Conservation (phyloP, 2,329 filamentous ascomycete genomes). For the Penicillium sp. region DNA sequence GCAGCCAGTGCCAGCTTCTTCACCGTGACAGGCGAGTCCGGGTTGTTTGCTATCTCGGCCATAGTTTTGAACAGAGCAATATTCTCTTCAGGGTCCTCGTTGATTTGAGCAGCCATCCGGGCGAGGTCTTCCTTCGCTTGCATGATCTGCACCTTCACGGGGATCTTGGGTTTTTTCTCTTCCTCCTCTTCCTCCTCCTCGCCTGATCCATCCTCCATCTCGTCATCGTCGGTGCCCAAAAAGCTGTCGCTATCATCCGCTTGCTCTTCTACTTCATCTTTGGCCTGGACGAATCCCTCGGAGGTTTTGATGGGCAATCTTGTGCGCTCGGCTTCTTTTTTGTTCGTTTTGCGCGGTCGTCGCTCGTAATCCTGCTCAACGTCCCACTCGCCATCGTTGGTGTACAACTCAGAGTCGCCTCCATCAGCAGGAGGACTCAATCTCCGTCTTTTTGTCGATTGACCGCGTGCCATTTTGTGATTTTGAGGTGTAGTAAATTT, state of each 20-base stretch:
- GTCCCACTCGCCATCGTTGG: slow-evolving; percentile 79
- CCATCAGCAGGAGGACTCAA: slow-evolving; percentile 50
- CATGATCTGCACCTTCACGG: slow-evolving; percentile 75
- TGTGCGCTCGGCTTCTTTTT: slow-evolving; percentile 71
- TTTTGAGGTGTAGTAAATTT: slow-evolving; percentile 5
- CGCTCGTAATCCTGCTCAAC: slow-evolving; percentile 90
- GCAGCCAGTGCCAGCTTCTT: slow-evolving; percentile 85
- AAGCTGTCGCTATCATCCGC: slow-evolving; percentile 64
- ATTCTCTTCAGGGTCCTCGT: slow-evolving; percentile 92
- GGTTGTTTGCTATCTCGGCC: slow-evolving; percentile 66
- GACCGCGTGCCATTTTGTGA: slow-evolving; percentile 47
- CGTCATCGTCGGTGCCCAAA: slow-evolving; percentile 60
- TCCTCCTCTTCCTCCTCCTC: slow-evolving; percentile 53
- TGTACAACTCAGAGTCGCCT: slow-evolving; percentile 60
- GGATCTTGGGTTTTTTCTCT: slow-evolving; percentile 61
- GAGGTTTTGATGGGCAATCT: slow-evolving; percentile 84
- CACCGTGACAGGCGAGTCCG: slow-evolving; percentile 64
- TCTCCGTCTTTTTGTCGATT: slow-evolving; percentile 52
- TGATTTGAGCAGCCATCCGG: slow-evolving; percentile 75
- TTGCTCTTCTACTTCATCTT: slow-evolving; percentile 47
- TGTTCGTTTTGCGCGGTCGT: slow-evolving; percentile 71
- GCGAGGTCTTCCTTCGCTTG: slow-evolving; percentile 92
- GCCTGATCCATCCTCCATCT: slow-evolving; percentile 50
- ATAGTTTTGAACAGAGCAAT: slow-evolving; percentile 75
- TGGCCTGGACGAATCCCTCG: slow-evolving; percentile 69